Conservation (phyloP, 805 yeast genomes). For the Ogataea ganodermae region DNA sequence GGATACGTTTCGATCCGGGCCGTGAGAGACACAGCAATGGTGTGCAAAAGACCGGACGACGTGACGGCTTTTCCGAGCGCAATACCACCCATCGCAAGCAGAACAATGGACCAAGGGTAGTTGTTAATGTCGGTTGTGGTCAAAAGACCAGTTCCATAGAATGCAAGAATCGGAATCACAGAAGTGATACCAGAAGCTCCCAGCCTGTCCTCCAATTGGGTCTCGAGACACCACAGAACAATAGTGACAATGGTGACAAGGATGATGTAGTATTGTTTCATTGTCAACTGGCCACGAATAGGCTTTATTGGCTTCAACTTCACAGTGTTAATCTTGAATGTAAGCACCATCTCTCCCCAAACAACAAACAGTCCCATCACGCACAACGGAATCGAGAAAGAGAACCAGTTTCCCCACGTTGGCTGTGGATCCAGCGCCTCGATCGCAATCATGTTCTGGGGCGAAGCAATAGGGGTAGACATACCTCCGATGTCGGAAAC, state of each 20-base stretch:
- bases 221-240: conserved; percentile 50
- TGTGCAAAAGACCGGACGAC: conserved; percentile 48
- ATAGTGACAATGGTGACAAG: conserved; percentile 46
- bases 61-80: conserved; percentile 54
- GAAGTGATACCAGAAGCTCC: conserved; percentile 53
- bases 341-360: conserved; percentile 54
- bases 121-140: conserved; percentile 51
- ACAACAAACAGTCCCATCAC: conserved; percentile 41
- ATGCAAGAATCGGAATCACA: conserved; percentile 47
- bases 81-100: conserved; percentile 58
- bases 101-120: conserved; percentile 56
- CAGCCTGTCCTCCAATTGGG: conserved; percentile 42
- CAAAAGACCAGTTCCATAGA: conserved; percentile 52
- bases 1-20: conserved; percentile 43
- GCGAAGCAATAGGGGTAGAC: conserved; percentile 58
- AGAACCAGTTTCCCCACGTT: conserved; percentile 60
- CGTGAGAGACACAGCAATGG: conserved; percentile 49
- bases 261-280: conserved; percentile 45
- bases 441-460: conserved; percentile 56
- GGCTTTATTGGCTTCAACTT: conserved; percentile 50
- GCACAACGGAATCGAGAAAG: conserved; percentile 50
- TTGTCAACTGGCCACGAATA: conserved; percentile 46
- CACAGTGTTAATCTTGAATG: conserved; percentile 51
- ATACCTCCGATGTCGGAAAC: conserved; percentile 57
- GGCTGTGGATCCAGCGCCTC: conserved; percentile 55